Evolutionary conservation across 306 rosid species (phyloP).

Genomic region (Glycine latifolia): DNA sequence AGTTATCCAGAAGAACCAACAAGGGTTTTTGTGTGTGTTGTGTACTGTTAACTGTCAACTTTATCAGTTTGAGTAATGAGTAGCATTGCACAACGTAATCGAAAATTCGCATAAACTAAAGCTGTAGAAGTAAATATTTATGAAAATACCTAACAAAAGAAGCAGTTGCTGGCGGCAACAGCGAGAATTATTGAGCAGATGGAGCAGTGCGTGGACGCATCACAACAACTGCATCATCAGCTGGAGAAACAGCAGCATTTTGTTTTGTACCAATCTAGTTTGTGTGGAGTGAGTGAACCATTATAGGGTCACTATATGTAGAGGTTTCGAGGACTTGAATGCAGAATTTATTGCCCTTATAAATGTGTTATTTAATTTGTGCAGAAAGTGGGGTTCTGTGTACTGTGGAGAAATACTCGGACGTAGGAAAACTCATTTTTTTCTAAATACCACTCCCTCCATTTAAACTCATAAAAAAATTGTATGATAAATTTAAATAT

Average conservation of each 20-base stretch:
- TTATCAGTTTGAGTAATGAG: neutral
- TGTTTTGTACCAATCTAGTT: neutral
- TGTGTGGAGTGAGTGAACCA: neutral
- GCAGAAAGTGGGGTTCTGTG: neutral
- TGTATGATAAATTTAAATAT: too few species aligned
- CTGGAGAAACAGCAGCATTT: neutral
- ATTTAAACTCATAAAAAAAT: too few species aligned
- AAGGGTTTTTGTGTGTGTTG: neutral
- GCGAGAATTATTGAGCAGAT: neutral
- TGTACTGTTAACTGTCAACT: neutral
- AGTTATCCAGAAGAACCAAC: neutral
- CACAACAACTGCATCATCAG: neutral
- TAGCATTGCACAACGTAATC: neutral
- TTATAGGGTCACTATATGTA: neutral
- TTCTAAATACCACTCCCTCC: too few species aligned
- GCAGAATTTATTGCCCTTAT: slow-evolving; percentile 8
- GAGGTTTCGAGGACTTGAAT: neutral
- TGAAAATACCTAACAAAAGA: neutral
- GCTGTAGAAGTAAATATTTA: neutral
- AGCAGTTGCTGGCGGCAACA: neutral
- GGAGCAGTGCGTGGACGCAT: neutral
- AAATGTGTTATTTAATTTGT: neutral
- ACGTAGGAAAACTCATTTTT: neutral
- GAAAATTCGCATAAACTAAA: neutral
- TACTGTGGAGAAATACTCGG: neutral